Evolutionary conservation across 1,139 yeast species (phyloP), one percentile per base, ranked within the genome.

Genomic region (Geotrichum fermentans): DNA sequence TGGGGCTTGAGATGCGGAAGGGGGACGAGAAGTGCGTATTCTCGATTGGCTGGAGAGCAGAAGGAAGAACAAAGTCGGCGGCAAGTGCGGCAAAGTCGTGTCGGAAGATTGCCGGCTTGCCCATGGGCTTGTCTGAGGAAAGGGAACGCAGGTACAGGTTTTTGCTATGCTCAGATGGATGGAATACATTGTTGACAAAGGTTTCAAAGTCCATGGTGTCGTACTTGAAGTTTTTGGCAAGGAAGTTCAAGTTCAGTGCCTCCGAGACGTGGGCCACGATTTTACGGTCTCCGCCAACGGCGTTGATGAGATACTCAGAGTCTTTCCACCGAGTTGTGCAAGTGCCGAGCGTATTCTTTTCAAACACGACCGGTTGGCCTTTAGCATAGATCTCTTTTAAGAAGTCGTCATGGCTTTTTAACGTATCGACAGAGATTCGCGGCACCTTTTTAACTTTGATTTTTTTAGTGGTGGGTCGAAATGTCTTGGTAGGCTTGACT

Each of bases 21-120:
- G 70, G 70, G 0, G 71, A 64, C 4, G 71, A 67, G 49, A 66
- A 66, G 40, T 58, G 62, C n/a, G 52, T 50, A 4, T 45, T 43
- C 16, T 51, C 52, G 20, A 58, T 50, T 14, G 50, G 47, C 1
- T 28, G 22, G 4, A 65, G 45, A 10, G 52, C 49, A 2, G 40
- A 39, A 1, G 72, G 72, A 6, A 68, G 55, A 4, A 17, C n/a
- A 48, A 69, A 66, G 43, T 68, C 72, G 2, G 46, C 24, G 1
- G 63, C 49, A 4, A 69, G 54, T 1, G 42, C 54, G 2, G 69
- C 66, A 43, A 65, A 68, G 49, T 68, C 72, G 3, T 54, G 45
- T 6, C 49, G 33, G 40, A 68, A 60, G 6, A 53, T 52, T 0
- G 71, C 63, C 7, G 69, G 65, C 47, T 56, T 58, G 16, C 59